Base-by-base conservation (phyloP, 805 yeast species). In the Ogataea pini region DNA sequence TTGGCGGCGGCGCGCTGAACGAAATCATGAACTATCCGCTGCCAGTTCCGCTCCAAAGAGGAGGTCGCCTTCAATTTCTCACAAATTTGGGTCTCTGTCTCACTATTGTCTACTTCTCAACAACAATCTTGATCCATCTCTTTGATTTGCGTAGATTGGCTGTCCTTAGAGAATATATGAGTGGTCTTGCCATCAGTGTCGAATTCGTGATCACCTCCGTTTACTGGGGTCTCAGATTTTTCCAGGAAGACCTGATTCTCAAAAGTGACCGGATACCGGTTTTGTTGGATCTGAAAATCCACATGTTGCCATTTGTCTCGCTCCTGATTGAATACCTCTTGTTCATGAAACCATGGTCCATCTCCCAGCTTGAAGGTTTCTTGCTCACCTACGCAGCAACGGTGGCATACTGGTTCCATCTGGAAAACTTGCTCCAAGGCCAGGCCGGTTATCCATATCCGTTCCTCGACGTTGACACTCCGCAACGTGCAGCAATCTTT, bases 51-150 rank as follows among this genome's bases (percentile, higher is more conserved):
- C 64, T 85, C 22, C 69, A 59, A 1, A 63, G 67, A 18, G 92
- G 83, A 1, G 92, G 92, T 1, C 86, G 79, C 48, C 76, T 75
- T 67, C 92, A 86, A 60, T 86, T 86, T 61, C 70, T 86, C 43
- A 86, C 94, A 3, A 85, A 84, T 60, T 58, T 85, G n/a, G 77
- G 85, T 7, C 71, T 84, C 27, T 58, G 67, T 1, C 59, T 76
- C 14, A 75, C 86, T 2, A 54, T 80, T 8, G 48, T 74, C 37
- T 73, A 76, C 50, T 73, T 71, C 48, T 38, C 58, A 13, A 36
- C 74, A 31, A 78, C 78, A 18, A 55, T 72, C 20, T 14, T 65
- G 9, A 68, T 75, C 38, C 78, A 72, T 56, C 49, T 72, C 22
- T 72, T 64, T 51, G 47, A 49, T 7, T 9, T 51, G 9, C n/a